A percentile compares a stretch with the other conserved stretches of the same genome.
phyloP scores from a whole-genome alignment of 345 rosid species.

The Toxicodendron radicans region DNA sequence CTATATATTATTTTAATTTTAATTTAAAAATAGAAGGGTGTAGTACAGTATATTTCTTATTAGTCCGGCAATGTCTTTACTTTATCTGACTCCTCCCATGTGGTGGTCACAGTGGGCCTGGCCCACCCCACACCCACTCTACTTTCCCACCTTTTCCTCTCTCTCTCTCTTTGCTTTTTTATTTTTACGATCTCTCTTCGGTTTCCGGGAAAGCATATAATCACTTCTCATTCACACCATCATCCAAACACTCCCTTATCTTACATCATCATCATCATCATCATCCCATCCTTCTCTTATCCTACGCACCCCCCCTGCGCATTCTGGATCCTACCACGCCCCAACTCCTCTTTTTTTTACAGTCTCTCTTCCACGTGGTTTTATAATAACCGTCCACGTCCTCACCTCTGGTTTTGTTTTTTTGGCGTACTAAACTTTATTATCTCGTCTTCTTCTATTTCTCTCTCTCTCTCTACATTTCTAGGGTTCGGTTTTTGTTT shows the following conservation, averaged over 20 bases:
- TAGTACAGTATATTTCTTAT: too few relatives aligned
- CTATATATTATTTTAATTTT: too few relatives aligned
- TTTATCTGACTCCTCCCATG: slow-evolving; percentile 66
- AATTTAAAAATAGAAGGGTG: too few relatives aligned
- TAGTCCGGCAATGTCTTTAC: slow-evolving; percentile 44
- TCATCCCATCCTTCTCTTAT: not conserved
- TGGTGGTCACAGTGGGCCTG: slow-evolving; percentile 62
- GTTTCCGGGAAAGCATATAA: slow-evolving; percentile 49
- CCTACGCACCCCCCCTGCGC: slow-evolving; percentile 36
- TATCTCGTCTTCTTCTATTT: slow-evolving; percentile 25
- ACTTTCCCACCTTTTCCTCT: slow-evolving; percentile 23
- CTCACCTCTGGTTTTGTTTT: not conserved
- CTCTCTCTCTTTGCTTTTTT: not conserved
- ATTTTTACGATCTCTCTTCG: slow-evolving; percentile 33
- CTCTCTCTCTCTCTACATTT: slow-evolving; percentile 24
- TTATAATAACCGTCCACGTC: slow-evolving; percentile 44
- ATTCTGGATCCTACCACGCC: slow-evolving; percentile 23
- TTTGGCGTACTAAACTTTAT: slow-evolving; percentile 11
- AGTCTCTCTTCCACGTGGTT: slow-evolving; percentile 52
- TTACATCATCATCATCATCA: slow-evolving; percentile 19
- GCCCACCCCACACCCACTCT: slow-evolving; percentile 40
- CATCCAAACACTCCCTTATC: slow-evolving; percentile 33
- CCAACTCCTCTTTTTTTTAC: not conserved
- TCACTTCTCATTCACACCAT: slow-evolving; percentile 21
- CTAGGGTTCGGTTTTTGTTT: slow-evolving; percentile 36